Conservation (phyloP, 345 rosid genomes). For the Mangifera indica region DNA sequence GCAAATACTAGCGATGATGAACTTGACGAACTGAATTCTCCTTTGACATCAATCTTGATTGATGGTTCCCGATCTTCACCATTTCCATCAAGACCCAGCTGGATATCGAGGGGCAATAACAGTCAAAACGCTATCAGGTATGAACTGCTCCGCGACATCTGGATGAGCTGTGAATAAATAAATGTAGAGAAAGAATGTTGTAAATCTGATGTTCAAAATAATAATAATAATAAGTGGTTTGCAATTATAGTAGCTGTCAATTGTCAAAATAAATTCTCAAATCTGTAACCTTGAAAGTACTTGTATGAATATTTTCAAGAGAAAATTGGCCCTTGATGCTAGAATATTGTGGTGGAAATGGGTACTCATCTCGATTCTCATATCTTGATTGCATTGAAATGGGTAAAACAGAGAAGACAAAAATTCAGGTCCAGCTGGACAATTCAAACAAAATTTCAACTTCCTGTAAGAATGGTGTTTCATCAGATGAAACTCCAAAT, state of each 20-base stretch:
- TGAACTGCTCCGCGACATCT: conserved; percentile 73
- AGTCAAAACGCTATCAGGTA: conserved; percentile 48
- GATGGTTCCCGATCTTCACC: conserved; percentile 35
- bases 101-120: conserved; percentile 41
- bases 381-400: conserved; percentile 23
- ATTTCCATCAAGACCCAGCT: conserved; percentile 26
- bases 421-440: conserved; percentile 12
- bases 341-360: not conserved
- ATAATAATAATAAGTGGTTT: too few species aligned
- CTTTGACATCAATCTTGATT: conserved; percentile 52
- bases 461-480: not conserved
- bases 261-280: not conserved
- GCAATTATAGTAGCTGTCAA: conserved; percentile 13
- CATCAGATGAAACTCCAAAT: conserved; percentile 7
- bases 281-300: not conserved
- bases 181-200: conserved; percentile 15
- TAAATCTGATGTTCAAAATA: conserved; percentile 30
- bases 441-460: conserved; percentile 10
- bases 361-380: too few species aligned
- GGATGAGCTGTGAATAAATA: conserved; percentile 55
- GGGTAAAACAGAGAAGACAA: not conserved
- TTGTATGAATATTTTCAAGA: not conserved
- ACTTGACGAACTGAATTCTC: conserved; percentile 81
- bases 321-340: not conserved
- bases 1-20: conserved; percentile 85